These are phyloP conservation scores for Saposhnikovia divaricata DNA, from an alignment of 129 eudicot genomes.

Conservation along the genomic window DNA sequence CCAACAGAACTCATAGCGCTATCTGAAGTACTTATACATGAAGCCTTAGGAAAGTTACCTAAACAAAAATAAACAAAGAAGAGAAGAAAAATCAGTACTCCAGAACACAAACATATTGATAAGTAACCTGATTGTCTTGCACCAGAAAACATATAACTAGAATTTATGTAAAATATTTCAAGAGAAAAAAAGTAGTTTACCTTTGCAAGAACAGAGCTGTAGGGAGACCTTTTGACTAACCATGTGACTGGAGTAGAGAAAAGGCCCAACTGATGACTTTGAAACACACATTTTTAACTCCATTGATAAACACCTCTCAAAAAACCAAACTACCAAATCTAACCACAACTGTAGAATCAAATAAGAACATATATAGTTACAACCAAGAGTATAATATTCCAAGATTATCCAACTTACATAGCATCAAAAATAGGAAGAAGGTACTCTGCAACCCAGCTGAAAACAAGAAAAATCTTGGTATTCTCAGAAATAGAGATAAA, in stretches of 20 bases:
- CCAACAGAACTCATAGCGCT: conserved; percentile 24
- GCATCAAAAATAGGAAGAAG: neutral
- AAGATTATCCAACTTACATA: conserved; percentile 1
- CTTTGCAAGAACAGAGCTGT: conserved; percentile 49
- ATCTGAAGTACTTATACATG: conserved; percentile 27
- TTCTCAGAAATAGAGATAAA: conserved; percentile 13
- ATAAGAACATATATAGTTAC: neutral
- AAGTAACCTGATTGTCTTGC: neutral
- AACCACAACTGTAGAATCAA: conserved; percentile 18
- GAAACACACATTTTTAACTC: conserved; percentile 38
- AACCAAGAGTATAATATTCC: neutral
- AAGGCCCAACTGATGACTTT: conserved; percentile 25
- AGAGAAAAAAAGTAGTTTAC: conserved; percentile 16
- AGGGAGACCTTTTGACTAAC: conserved; percentile 18
- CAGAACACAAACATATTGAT: neutral
- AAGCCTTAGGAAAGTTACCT: conserved; percentile 25
- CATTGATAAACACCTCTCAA: conserved; percentile 19
- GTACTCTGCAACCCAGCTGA: conserved; percentile 1
- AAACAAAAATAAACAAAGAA: conserved; percentile 3
- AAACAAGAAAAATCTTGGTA: conserved; percentile 33
- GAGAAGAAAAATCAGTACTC: neutral
- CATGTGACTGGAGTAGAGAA: conserved; percentile 23
- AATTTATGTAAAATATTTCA: neutral
- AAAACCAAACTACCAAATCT: conserved; percentile 20
- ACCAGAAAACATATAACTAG: neutral